Evolutionary conservation across 2,329 filamentous ascomycete genomes (phyloP).

Genomic region (Colletotrichum tamarilloi): DNA sequence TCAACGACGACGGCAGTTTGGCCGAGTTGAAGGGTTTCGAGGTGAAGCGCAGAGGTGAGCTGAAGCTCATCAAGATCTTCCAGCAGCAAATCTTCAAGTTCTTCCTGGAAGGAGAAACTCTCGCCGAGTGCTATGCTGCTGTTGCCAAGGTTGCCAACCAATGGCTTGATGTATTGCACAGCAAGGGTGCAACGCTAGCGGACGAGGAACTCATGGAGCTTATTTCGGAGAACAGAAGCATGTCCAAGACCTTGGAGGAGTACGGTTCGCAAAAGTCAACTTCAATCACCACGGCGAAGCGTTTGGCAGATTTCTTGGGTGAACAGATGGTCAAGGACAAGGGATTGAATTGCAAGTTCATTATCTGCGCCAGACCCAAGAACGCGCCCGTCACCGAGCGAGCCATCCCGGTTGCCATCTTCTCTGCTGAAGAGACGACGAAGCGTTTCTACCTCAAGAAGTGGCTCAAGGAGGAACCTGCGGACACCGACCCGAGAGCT

Average conservation of each 20-base stretch:
- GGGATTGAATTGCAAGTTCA: slow-evolving; percentile 99
- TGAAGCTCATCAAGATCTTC: slow-evolving; percentile 99
- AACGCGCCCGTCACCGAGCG: slow-evolving; percentile 94
- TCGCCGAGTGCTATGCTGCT: slow-evolving; percentile 88
- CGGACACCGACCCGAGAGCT: slow-evolving; percentile 88
- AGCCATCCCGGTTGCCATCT: slow-evolving; percentile 95
- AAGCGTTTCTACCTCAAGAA: slow-evolving; percentile 92
- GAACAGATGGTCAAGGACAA: slow-evolving; percentile 99
- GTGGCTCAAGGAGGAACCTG: slow-evolving; percentile 94
- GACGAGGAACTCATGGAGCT: slow-evolving; percentile 98
- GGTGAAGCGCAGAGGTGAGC: slow-evolving; percentile 94
- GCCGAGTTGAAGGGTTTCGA: slow-evolving; percentile 98
- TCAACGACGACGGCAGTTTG: slow-evolving; percentile 96
- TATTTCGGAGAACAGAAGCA: slow-evolving; percentile 99
- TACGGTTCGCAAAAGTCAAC: slow-evolving; percentile 97
- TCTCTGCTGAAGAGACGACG: slow-evolving; percentile 89
- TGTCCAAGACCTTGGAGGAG: slow-evolving; percentile 96
- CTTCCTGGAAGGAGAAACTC: slow-evolving; percentile 89
- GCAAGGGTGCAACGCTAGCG: slow-evolving; percentile 86
- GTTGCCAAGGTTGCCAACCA: slow-evolving; percentile 96
- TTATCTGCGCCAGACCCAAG: slow-evolving; percentile 89
- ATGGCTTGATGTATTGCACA: slow-evolving; percentile 95
- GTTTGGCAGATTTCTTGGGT: slow-evolving; percentile 93
- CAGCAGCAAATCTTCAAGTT: slow-evolving; percentile 99
- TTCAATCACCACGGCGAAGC: slow-evolving; percentile 97